These are phyloP conservation scores for Pulveroboletus sp. DNA, from an alignment of 768 basidiomycete genomes.

Conservation along the genomic window DNA sequence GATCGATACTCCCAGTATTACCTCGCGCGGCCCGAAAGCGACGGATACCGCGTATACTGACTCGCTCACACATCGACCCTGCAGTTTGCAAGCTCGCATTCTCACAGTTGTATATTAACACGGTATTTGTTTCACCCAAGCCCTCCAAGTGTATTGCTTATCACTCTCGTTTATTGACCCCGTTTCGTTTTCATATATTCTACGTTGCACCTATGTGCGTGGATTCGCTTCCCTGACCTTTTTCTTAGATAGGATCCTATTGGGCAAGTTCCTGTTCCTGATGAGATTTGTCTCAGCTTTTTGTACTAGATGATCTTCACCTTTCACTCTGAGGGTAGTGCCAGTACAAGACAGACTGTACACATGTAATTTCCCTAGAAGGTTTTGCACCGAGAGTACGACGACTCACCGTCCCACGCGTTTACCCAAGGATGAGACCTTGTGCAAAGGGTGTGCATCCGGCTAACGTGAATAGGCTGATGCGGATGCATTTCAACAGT, in stretches of 20 bases:
- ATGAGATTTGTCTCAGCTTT: background rate
- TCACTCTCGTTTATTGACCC: background rate
- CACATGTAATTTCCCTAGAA: background rate
- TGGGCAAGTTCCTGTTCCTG: background rate
- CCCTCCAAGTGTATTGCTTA: slow-evolving; percentile 7
- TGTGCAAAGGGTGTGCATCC: slow-evolving; percentile 71
- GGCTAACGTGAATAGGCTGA: slow-evolving; percentile 72
- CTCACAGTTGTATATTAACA: slow-evolving; percentile 12
- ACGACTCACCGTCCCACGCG: slow-evolving; percentile 30
- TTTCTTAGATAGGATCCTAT: slow-evolving; percentile 3
- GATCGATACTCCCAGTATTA: slow-evolving; percentile 7
- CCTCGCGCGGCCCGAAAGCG: background rate
- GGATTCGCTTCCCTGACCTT: background rate
- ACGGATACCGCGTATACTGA: background rate
- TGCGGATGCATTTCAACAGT: slow-evolving; percentile 50
- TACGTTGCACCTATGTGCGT: background rate
- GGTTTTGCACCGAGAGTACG: too few relatives aligned
- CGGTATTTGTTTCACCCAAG: background rate
- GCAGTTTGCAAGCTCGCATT: slow-evolving; percentile 4
- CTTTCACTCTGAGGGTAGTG: background rate
- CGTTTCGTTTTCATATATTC: background rate
- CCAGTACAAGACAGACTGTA: background rate
- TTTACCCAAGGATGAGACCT: slow-evolving; percentile 63
- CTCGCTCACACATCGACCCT: background rate
- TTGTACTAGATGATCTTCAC: slow-evolving; percentile 14